Conservation (phyloP, 2,329 filamentous ascomycete genomes). For the Ambrosiella xylebori region DNA sequence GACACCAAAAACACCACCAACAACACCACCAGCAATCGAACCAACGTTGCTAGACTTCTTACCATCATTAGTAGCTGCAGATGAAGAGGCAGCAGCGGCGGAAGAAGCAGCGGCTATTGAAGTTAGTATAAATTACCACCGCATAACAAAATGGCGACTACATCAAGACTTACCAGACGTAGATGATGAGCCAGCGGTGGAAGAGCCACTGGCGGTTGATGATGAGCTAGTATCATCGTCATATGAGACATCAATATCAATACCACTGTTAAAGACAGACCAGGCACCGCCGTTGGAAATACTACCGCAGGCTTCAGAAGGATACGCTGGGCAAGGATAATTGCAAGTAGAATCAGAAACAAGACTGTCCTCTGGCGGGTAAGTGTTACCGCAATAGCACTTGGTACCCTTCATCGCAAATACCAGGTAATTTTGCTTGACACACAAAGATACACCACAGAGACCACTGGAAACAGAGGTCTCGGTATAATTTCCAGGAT, state of each 20-base stretch:
- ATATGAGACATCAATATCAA: constrained; percentile 24
- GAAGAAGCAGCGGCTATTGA: constrained; percentile 12
- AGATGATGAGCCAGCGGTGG: constrained; percentile 16
- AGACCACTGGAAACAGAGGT: constrained; percentile 22
- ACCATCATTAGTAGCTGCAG: constrained; percentile 13
- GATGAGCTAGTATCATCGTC: constrained; percentile 16
- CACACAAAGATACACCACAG: constrained; percentile 26
- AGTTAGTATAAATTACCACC: neutral
- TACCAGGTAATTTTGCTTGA: constrained; percentile 32
- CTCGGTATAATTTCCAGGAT: constrained; percentile 15
- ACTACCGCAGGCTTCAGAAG: constrained; percentile 40
- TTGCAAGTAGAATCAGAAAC: constrained; percentile 45
- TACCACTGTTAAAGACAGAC: constrained; percentile 35
- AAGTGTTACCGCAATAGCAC: constrained; percentile 57
- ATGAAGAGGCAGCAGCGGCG: constrained; percentile 17
- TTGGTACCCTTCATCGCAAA: constrained; percentile 43
- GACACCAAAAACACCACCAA: constrained; percentile 61
- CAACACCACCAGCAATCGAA: constrained; percentile 73
- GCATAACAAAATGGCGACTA: neutral
- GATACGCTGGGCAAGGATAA: constrained; percentile 46
- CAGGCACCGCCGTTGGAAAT: constrained; percentile 19
- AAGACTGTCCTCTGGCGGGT: constrained; percentile 41
- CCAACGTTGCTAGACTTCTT: constrained; percentile 45
- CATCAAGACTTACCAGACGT: constrained; percentile 4
- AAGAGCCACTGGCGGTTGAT: constrained; percentile 13